These are phyloP conservation scores for Biscogniauxia marginata DNA, from an alignment of 2,329 filamentous ascomycete species.

Conservation along the genomic window DNA sequence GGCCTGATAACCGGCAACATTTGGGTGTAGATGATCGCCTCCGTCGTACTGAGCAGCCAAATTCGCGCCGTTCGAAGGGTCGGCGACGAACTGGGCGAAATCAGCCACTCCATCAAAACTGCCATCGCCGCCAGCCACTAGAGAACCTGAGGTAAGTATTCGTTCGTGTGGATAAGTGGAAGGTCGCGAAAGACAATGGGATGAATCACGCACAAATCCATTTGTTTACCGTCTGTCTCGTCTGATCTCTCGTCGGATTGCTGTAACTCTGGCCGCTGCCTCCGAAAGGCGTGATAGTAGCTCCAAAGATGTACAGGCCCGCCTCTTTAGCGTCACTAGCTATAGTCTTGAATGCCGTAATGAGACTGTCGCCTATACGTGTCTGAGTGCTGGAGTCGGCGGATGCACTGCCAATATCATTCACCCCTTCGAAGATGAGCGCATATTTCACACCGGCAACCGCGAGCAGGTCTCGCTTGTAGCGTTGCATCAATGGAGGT, in stretches of 20 bases:
- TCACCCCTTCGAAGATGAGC: constrained; percentile 68
- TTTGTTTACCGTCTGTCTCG: constrained; percentile 56
- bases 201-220: constrained; percentile 46
- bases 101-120: constrained; percentile 61
- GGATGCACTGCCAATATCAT: constrained; percentile 60
- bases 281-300: constrained; percentile 65
- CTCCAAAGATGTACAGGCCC: constrained; percentile 58
- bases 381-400: constrained; percentile 46
- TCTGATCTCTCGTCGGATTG: constrained; percentile 52
- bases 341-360: constrained; percentile 59
- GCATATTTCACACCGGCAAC: constrained; percentile 58
- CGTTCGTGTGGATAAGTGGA: not conserved
- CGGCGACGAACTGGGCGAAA: constrained; percentile 57
- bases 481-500: constrained; percentile 57
- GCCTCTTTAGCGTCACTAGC: constrained; percentile 51
- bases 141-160: not conserved
- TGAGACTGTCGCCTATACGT: constrained; percentile 48
- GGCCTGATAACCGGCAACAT: constrained; percentile 55
- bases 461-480: constrained; percentile 63
- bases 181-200: not conserved
- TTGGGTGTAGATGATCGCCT: constrained; percentile 66
- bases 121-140: constrained; percentile 41
- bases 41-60: constrained; percentile 53
- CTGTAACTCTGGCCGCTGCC: constrained; percentile 54
- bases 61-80: constrained; percentile 47